phyloP scores from a whole-genome alignment of 2,329 filamentous ascomycete genomes.

The Pestalotiopsis sp. region DNA sequence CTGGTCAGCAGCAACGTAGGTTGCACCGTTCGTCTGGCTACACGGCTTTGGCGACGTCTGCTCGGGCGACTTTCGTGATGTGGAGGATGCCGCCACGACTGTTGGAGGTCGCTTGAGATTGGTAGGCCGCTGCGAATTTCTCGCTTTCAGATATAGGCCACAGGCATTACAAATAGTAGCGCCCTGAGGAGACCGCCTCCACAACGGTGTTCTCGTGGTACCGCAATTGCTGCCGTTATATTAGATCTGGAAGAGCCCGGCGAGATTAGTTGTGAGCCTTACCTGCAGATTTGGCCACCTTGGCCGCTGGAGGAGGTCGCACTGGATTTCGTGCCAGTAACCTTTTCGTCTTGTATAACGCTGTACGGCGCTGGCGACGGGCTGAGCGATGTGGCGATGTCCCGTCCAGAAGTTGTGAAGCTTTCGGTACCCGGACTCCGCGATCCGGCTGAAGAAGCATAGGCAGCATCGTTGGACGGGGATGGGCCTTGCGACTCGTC shows the following conservation, averaged over 20 bases:
- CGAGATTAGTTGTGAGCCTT: conserved; percentile 14
- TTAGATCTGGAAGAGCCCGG: conserved; percentile 21
- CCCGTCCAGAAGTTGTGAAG: conserved; percentile 11
- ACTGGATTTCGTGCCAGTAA: conserved; percentile 4
- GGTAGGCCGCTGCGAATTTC: conserved; percentile 87
- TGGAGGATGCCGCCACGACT: conserved; percentile 40
- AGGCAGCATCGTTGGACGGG: conserved; percentile 5
- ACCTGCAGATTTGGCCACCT: conserved; percentile 34
- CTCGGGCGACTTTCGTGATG: conserved; percentile 42
- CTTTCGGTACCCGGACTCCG: conserved; percentile 15
- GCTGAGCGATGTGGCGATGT: conserved; percentile 13
- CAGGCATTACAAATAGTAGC: conserved; percentile 98
- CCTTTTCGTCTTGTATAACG: conserved; percentile 5
- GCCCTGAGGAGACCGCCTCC: conserved; percentile 89
- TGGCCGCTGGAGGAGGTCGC: conserved; percentile 19
- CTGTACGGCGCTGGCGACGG: conserved; percentile 13
- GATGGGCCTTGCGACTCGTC: conserved; percentile 8
- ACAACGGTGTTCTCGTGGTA: conserved; percentile 90
- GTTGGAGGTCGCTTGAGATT: conserved; percentile 79
- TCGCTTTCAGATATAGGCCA: conserved; percentile 89
- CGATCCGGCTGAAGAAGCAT: conserved; percentile 15
- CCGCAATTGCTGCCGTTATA: conserved; percentile 75
- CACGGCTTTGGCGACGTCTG: conserved; percentile 38
- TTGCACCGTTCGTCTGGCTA: conserved; percentile 52
- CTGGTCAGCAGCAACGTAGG: conserved; percentile 76